phyloP scores from a whole-genome alignment of 345 rosid genomes.

The Microthlaspi erraticum region DNA sequence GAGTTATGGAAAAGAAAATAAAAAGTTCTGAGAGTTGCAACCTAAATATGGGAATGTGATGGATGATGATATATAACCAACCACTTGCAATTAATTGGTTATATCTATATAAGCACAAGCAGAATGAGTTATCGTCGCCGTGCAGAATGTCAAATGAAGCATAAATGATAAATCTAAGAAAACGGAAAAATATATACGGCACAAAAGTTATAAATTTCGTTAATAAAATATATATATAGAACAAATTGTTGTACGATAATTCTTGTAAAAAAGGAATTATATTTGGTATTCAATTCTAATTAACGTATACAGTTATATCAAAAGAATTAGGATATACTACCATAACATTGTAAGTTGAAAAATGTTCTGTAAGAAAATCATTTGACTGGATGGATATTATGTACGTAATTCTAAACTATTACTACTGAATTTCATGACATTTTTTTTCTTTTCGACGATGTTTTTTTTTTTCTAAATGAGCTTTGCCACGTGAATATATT shows the following conservation, averaged over 20 bases:
- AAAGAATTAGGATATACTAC: too few relatives aligned
- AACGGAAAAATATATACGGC: not conserved
- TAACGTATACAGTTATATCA: not conserved
- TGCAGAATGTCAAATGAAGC: conserved; percentile 13
- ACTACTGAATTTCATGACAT: not conserved
- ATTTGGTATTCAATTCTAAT: too few relatives aligned
- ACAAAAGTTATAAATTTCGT: too few relatives aligned
- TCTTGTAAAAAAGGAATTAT: too few relatives aligned
- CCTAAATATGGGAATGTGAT: conserved; percentile 34
- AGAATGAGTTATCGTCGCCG: conserved; percentile 2
- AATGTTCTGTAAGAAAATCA: too few relatives aligned
- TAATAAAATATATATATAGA: too few relatives aligned
- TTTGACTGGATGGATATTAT: not conserved
- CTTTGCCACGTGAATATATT: conserved; percentile 1
- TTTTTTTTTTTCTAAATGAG: not conserved
- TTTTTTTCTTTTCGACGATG: not conserved
- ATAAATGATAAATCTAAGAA: not conserved
- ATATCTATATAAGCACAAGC: conserved; percentile 5
- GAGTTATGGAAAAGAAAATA: conserved; percentile 32
- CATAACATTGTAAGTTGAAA: too few relatives aligned
- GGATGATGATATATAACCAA: conserved; percentile 29
- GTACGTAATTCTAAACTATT: not conserved
- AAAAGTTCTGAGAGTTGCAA: not conserved
- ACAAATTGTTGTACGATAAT: too few relatives aligned
- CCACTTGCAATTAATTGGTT: conserved; percentile 15